A percentile compares a stretch with the other conserved stretches of the same genome.
Evolutionary conservation across 352 stramenopile genomes (phyloP).

Genomic region (Elongisporangium senticosum): DNA sequence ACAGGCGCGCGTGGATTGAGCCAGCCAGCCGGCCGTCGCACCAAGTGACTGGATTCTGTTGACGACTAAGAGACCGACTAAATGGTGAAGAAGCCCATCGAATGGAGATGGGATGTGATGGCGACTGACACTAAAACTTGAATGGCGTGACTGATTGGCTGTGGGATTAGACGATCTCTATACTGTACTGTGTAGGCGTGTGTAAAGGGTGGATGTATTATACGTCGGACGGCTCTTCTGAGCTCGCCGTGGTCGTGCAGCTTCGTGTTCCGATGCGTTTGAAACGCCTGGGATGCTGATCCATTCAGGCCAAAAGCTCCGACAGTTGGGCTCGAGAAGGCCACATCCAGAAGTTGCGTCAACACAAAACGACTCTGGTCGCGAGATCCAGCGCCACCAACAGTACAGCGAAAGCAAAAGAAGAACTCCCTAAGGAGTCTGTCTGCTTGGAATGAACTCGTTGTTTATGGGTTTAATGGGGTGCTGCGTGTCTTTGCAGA

Average conservation of each 20-base stretch:
- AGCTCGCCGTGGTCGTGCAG: too few species aligned
- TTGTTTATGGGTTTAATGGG: background rate
- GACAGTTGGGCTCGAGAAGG: background rate
- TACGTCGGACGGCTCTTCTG: background rate
- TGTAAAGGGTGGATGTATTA: background rate
- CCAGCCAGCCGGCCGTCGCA: background rate
- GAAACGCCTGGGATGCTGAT: background rate
- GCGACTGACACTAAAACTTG: background rate
- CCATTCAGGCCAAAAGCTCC: background rate
- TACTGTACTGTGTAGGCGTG: background rate
- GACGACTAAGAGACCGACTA: background rate
- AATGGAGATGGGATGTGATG: background rate
- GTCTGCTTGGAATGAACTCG: background rate
- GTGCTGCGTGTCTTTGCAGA: background rate
- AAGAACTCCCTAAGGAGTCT: background rate
- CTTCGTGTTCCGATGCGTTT: background rate
- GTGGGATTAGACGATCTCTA: background rate
- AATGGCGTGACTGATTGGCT: background rate
- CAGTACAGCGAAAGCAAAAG: background rate
- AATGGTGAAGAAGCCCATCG: background rate
- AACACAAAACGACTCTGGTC: background rate
- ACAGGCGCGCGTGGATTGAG: background rate
- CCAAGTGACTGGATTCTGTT: background rate
- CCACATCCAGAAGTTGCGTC: background rate
- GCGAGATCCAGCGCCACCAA: background rate